These are phyloP conservation scores for slime mould (Dictyostelium discoideum) DNA, from an alignment of 78 protist species.

Conservation along the genomic window dicty_2.7 NC_007089.4:4867501-4868000, in stretches of 20 bases:
- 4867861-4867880: slow-evolving; percentile 31
- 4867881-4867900: slow-evolving; percentile 71
- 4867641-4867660: slow-evolving; percentile 88
- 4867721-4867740: slow-evolving; percentile 86
- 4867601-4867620: slow-evolving; percentile 94
- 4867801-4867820: slow-evolving; percentile 88
- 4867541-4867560: slow-evolving; percentile 97
- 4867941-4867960: slow-evolving; percentile 83
- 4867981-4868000: slow-evolving; percentile 88
- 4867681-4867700: slow-evolving; percentile 88
- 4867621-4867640: slow-evolving; percentile 94
- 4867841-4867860: slow-evolving; percentile 68
- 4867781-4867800: slow-evolving; percentile 78
- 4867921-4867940: slow-evolving; percentile 78
- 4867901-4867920: slow-evolving; percentile 48
- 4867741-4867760: slow-evolving; percentile 76
- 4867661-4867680: slow-evolving; percentile 89
- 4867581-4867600: slow-evolving; percentile 85
- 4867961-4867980: slow-evolving; percentile 84
- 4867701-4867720: slow-evolving; percentile 95
- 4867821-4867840: slow-evolving; percentile 64
- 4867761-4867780: slow-evolving; percentile 86
- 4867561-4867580: slow-evolving; percentile 85
- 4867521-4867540: slow-evolving; percentile 95
- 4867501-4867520: slow-evolving; percentile 73